A percentile compares a stretch with the other conserved stretches of the same genome.
phyloP scores from a whole-genome alignment of 2,329 filamentous ascomycete species.

The Xylaria sp. region DNA sequence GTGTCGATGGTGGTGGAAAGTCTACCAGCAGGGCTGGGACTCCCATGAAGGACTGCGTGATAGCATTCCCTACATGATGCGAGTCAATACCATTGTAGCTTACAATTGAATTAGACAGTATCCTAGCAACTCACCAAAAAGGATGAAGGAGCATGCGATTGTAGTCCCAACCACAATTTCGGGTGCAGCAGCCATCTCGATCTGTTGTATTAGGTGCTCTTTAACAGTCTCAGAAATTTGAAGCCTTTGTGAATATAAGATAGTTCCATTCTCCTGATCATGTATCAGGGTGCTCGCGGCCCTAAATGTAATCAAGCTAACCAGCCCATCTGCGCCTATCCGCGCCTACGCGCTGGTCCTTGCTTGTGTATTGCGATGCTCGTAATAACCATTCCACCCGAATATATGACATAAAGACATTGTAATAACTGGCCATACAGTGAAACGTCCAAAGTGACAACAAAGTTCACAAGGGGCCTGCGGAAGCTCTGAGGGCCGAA shows the following conservation, averaged over 20 bases:
- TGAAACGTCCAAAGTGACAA: neutral
- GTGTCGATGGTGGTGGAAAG: slow-evolving; percentile 48
- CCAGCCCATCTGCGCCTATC: neutral
- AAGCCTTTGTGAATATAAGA: neutral
- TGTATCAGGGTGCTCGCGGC: neutral
- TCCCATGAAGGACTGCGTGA: slow-evolving; percentile 59
- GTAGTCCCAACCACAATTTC: slow-evolving; percentile 51
- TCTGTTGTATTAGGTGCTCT: neutral
- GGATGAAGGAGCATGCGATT: slow-evolving; percentile 54
- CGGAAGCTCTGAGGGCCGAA: neutral
- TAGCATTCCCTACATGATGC: slow-evolving; percentile 50
- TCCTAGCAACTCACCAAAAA: slow-evolving; percentile 46
- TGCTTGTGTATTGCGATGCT: neutral
- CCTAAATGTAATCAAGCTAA: slow-evolving; percentile 5
- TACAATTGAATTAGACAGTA: neutral
- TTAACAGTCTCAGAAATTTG: neutral
- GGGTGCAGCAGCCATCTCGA: slow-evolving; percentile 14
- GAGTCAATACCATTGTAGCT: neutral
- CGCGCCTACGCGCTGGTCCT: neutral
- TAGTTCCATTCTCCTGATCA: neutral
- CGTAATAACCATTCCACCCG: neutral
- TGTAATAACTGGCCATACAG: neutral
- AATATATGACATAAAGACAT: neutral
- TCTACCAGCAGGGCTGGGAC: slow-evolving; percentile 54
- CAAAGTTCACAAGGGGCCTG: neutral